phyloP scores from a whole-genome alignment of 2,329 filamentous ascomycete species.

The Celoporthe dispersa region DNA sequence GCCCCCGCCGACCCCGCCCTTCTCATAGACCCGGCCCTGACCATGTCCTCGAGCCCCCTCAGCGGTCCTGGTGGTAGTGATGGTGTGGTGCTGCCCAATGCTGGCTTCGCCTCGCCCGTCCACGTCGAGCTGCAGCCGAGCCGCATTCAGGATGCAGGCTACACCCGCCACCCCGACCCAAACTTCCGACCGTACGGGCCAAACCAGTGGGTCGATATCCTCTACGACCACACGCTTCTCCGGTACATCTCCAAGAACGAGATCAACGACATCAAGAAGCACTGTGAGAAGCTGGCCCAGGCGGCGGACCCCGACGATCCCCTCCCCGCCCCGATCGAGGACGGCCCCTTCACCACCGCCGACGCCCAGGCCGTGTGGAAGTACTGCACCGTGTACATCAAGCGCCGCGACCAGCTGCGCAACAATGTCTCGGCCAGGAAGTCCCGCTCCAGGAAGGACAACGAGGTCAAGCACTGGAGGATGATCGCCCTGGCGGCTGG shows the following conservation, averaged over 20 bases:
- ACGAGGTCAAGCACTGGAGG: constrained; percentile 26
- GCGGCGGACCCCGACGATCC: background rate
- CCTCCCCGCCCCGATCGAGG: background rate
- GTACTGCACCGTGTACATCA: constrained; percentile 26
- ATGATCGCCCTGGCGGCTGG: constrained; percentile 20
- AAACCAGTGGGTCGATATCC: constrained; percentile 27
- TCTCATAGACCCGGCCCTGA: background rate
- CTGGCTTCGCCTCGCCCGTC: background rate
- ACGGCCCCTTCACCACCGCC: constrained; percentile 7
- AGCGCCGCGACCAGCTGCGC: constrained; percentile 26
- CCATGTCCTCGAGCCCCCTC: background rate
- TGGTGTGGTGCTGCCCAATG: background rate
- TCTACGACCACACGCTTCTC: constrained; percentile 5
- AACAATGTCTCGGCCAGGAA: constrained; percentile 28
- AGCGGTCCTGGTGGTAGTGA: background rate
- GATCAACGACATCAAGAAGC: constrained; percentile 28
- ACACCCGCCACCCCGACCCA: constrained; percentile 18
- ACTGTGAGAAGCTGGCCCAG: constrained; percentile 21
- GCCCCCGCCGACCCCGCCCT: background rate
- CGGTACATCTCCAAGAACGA: constrained; percentile 23
- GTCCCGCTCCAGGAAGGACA: constrained; percentile 23
- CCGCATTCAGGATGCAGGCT: constrained; percentile 22
- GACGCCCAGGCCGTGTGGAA: constrained; percentile 28
- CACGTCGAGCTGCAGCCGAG: constrained; percentile 9
- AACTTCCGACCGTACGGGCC: constrained; percentile 22